Percentiles rank a stretch among this genome's conserved stretches.
Conservation (phyloP, 495 filamentous ascomycete species). For the Glarea lozoyensis region DNA sequence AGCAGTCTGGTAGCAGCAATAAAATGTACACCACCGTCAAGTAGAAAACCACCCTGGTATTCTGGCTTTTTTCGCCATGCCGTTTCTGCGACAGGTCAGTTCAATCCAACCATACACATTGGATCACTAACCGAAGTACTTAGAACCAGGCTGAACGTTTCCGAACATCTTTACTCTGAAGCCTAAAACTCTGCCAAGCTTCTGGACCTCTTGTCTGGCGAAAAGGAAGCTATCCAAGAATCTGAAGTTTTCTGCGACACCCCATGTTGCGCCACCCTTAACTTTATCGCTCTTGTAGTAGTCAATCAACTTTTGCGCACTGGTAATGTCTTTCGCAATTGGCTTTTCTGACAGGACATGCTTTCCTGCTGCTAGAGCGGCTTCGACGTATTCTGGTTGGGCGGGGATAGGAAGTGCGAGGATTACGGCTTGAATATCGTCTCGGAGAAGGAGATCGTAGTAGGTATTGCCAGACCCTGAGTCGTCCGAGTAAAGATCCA, state of each 20-base stretch:
- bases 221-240: conserved; percentile 50
- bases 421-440: conserved; percentile 61
- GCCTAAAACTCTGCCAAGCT: conserved; percentile 53
- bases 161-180: conserved; percentile 50
- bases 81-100: conserved; percentile 38
- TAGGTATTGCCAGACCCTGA: conserved; percentile 43
- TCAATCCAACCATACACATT: not conserved
- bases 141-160: conserved; percentile 43
- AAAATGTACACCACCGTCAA: conserved; percentile 72
- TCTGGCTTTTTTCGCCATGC: conserved; percentile 63
- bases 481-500: conserved; percentile 57
- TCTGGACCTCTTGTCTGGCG: conserved; percentile 45
- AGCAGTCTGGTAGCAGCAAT: conserved; percentile 54
- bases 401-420: conserved; percentile 57
- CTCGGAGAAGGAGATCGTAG: conserved; percentile 50
- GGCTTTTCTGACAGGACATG: conserved; percentile 83
- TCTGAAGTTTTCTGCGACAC: conserved; percentile 71
- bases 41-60: conserved; percentile 69
- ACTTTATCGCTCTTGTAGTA: conserved; percentile 48
- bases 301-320: conserved; percentile 50
- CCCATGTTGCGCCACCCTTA: conserved; percentile 39
- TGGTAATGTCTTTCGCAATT: conserved; percentile 55
- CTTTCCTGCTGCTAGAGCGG: conserved; percentile 60
- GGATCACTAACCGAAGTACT: conserved; percentile 43
- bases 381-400: conserved; percentile 49